Percentiles rank a stretch among this genome's conserved stretches.
These are phyloP conservation scores for Metschnikowia lunata DNA, from an alignment of 805 yeast species.

Conservation along the genomic window DNA sequence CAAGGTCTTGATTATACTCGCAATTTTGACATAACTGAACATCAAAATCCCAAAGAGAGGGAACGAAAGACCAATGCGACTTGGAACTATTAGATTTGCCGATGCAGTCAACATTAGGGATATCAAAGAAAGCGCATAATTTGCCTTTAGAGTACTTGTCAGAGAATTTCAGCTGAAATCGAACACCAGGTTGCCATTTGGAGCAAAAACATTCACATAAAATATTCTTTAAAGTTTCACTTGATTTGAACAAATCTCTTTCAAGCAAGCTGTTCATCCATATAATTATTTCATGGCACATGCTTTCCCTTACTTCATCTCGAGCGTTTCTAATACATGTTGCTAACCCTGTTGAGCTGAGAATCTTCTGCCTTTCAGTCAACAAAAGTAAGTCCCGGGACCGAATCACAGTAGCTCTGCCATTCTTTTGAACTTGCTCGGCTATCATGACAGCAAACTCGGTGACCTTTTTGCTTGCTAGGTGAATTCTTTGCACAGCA, in stretches of 20 bases:
- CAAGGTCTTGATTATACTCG: constrained; percentile 35
- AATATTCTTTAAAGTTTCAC: constrained; percentile 42
- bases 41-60: constrained; percentile 46
- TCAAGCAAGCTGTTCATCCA: constrained; percentile 62
- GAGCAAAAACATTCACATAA: constrained; percentile 56
- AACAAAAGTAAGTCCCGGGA: constrained; percentile 50
- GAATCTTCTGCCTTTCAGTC: constrained; percentile 47
- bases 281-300: constrained; percentile 65
- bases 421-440: constrained; percentile 53
- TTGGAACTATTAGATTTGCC: constrained; percentile 7
- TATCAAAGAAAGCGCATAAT: constrained; percentile 30
- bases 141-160: constrained; percentile 26
- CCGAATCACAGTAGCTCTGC: constrained; percentile 65
- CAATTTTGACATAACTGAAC: constrained; percentile 42
- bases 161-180: constrained; percentile 3
- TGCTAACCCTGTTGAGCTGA: constrained; percentile 62
- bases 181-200: constrained; percentile 56
- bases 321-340: constrained; percentile 62
- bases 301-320: constrained; percentile 74
- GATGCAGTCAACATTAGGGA: constrained; percentile 30
- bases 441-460: constrained; percentile 75
- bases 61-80: constrained; percentile 38
- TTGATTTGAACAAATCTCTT: constrained; percentile 49
- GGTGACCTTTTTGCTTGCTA: constrained; percentile 58
- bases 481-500: constrained; percentile 59